phyloP scores from a whole-genome alignment of 192 early-diverging fungal genomes.

The Backusella psychrophila region DNA sequence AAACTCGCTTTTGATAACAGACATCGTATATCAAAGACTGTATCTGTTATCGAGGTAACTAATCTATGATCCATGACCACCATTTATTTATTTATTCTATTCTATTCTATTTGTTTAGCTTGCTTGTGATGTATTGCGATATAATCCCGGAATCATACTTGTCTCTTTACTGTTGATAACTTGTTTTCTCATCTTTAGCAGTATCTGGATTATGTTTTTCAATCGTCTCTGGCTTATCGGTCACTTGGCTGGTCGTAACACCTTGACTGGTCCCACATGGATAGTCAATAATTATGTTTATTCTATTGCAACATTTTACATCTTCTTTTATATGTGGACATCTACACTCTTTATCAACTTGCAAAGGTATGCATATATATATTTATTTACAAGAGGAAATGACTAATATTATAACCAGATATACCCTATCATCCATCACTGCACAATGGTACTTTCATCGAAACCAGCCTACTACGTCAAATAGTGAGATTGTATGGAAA shows the following conservation, averaged over 20 bases:
- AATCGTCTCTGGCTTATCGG: slow-evolving; percentile 63
- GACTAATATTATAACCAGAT: slow-evolving; percentile 30
- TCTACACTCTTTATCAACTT: slow-evolving; percentile 65
- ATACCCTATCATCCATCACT: slow-evolving; percentile 64
- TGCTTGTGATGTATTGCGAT: slow-evolving; percentile 68
- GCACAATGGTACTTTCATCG: slow-evolving; percentile 80
- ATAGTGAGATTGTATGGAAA: slow-evolving; percentile 39
- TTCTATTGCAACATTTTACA: slow-evolving; percentile 50
- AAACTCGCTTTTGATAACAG: slow-evolving; percentile 36
- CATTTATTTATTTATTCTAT: background rate
- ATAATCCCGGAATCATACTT: slow-evolving; percentile 66
- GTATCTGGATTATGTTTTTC: slow-evolving; percentile 67
- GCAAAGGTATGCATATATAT: slow-evolving; percentile 48
- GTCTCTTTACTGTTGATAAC: slow-evolving; percentile 57
- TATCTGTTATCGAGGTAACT: slow-evolving; percentile 53
- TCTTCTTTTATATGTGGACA: slow-evolving; percentile 79
- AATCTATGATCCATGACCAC: background rate
- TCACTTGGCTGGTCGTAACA: slow-evolving; percentile 15
- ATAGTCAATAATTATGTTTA: slow-evolving; percentile 49
- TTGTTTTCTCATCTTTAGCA: slow-evolving; percentile 59
- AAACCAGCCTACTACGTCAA: slow-evolving; percentile 9
- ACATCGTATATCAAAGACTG: slow-evolving; percentile 46
- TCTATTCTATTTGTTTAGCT: slow-evolving; percentile 45
- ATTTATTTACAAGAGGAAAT: background rate
- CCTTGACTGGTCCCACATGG: slow-evolving; percentile 39